These are phyloP conservation scores for Beta macrorhiza DNA, from an alignment of 179 eudicot species.

Conservation along the genomic window DNA sequence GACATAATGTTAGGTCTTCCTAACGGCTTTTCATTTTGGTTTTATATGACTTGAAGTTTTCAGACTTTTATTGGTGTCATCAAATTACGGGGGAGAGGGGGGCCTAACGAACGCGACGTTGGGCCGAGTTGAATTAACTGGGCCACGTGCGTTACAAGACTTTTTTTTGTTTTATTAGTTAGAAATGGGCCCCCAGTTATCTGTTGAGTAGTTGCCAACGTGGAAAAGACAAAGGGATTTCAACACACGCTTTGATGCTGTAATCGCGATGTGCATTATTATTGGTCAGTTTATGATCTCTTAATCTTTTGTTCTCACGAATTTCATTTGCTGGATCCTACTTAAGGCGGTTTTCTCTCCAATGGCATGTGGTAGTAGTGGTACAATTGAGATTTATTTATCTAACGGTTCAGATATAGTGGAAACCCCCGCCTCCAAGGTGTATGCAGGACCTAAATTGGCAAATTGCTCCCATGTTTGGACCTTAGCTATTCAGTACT, in stretches of 20 bases:
- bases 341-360: too few relatives aligned
- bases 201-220: conserved; percentile 9
- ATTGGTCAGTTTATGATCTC: not conserved
- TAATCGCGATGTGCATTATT: not conserved
- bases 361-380: too few relatives aligned
- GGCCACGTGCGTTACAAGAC: not conserved
- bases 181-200: not conserved
- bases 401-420: too few relatives aligned
- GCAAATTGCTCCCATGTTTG: too few relatives aligned
- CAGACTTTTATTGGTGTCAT: conserved; percentile 2
- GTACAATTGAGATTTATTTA: too few relatives aligned
- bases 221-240: not conserved
- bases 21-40: conserved; percentile 2
- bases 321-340: too few relatives aligned
- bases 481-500: too few relatives aligned
- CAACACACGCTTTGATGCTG: not conserved
- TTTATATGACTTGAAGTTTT: not conserved
- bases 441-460: too few relatives aligned
- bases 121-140: conserved; percentile 3
- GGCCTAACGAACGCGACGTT: conserved; percentile 10
- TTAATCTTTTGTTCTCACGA: not conserved
- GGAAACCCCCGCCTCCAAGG: too few relatives aligned
- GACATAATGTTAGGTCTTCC: conserved; percentile 12
- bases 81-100: not conserved
- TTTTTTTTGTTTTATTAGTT: not conserved